Conservation (phyloP, 192 early-diverging fungal species). For the Nowakowskiella sp. region DNA sequence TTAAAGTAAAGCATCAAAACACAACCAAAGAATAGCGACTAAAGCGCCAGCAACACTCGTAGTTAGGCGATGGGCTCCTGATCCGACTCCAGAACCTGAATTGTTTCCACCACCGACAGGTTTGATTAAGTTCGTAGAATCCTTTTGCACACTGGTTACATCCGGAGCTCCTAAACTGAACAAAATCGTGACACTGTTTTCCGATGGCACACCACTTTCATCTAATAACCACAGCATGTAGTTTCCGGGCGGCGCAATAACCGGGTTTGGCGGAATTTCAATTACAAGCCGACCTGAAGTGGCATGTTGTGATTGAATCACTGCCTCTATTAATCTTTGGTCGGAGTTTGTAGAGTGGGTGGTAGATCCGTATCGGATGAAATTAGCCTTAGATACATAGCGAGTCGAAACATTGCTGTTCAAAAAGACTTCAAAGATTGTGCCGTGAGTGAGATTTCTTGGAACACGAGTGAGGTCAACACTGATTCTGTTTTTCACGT, state of each 20-base stretch:
- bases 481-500: not conserved
- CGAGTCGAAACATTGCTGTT: slow-evolving; percentile 8
- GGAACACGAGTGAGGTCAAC: slow-evolving; percentile 13
- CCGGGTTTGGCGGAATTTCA: slow-evolving; percentile 16
- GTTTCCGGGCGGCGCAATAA: slow-evolving; percentile 27
- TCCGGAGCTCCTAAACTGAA: too few relatives aligned
- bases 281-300: slow-evolving; percentile 13
- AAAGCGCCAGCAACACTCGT: too few relatives aligned
- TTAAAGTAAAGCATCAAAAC: too few relatives aligned
- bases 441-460: slow-evolving; percentile 9
- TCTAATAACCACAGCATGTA: slow-evolving; percentile 32
- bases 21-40: too few relatives aligned
- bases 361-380: slow-evolving; percentile 25
- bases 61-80: too few relatives aligned
- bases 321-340: slow-evolving; percentile 29
- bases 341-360: slow-evolving; percentile 40
- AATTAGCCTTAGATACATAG: too few relatives aligned
- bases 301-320: slow-evolving; percentile 2
- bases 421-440: slow-evolving; percentile 12
- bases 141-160: too few relatives aligned
- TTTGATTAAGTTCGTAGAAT: too few relatives aligned
- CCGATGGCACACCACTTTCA: slow-evolving; percentile 14
- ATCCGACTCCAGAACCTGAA: too few relatives aligned
- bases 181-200: too few relatives aligned
- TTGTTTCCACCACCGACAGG: too few relatives aligned